These are phyloP conservation scores for Lupinus albus DNA, from an alignment of 306 rosid genomes.

Conservation along the genomic window DNA sequence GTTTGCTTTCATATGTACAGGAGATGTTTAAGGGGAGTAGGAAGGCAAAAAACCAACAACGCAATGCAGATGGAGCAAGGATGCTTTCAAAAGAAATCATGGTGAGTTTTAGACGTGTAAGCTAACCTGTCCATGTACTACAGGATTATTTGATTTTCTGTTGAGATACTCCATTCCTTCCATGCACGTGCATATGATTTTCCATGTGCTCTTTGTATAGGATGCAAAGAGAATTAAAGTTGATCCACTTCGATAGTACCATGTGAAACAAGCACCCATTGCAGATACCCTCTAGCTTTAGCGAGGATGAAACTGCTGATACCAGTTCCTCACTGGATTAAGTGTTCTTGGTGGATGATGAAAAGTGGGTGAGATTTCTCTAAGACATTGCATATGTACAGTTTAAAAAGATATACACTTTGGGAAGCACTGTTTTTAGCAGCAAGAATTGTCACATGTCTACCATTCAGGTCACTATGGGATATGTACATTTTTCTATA, in stretches of 20 bases:
- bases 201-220: conserved; percentile 45
- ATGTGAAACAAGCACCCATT: conserved; percentile 46
- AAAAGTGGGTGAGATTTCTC: conserved; percentile 39
- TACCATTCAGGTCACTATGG: no score
- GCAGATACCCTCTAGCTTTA: conserved; percentile 73
- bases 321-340: conserved; percentile 74
- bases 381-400: conserved; percentile 52
- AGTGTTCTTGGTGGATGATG: conserved; percentile 37
- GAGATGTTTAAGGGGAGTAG: conserved; percentile 55
- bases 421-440: conserved; percentile 38
- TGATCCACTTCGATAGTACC: conserved; percentile 51
- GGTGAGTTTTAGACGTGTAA: conserved; percentile 58
- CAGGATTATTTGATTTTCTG: conserved; percentile 30
- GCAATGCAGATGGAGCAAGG: conserved; percentile 53
- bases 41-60: conserved; percentile 50
- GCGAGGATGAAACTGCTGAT: conserved; percentile 88
- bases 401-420: conserved; percentile 48
- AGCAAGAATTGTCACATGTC: conserved; percentile 38
- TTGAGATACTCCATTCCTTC: conserved; percentile 11
- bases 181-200: conserved; percentile 23
- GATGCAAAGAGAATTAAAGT: conserved; percentile 59
- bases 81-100: conserved; percentile 60
- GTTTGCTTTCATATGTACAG: conserved; percentile 43
- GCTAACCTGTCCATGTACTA: conserved; percentile 11
- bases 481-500: no score